Evolutionary conservation across 2,329 filamentous ascomycete species (phyloP).

Genomic region (Microdochium nivale): DNA sequence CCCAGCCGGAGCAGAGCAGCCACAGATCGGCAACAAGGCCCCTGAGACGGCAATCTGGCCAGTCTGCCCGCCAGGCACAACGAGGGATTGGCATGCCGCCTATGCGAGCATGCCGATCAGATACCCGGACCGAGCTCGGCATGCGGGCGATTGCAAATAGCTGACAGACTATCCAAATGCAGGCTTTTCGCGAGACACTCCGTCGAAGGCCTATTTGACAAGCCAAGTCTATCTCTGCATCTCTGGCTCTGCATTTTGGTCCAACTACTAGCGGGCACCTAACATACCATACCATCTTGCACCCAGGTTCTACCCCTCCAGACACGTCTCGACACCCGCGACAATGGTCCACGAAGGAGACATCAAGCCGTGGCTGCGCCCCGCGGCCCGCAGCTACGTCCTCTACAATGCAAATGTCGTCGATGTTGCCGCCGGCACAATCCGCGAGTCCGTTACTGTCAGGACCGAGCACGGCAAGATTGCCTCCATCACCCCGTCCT

Average conservation of each 20-base stretch:
- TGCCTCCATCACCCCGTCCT: conserved; percentile 3
- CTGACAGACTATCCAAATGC: no score
- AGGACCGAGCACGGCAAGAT: conserved; percentile 11
- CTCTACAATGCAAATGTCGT: conserved; percentile 14
- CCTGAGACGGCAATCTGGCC: neutral
- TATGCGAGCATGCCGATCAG: neutral
- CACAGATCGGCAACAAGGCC: neutral
- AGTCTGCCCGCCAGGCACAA: neutral
- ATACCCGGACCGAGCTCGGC: neutral
- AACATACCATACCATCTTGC: no score
- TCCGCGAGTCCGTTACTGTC: conserved; percentile 6
- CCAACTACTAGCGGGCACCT: no score
- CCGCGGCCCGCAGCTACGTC: conserved; percentile 8
- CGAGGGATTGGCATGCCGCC: no score
- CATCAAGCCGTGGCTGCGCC: conserved; percentile 16
- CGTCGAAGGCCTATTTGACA: no score
- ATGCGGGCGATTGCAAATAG: no score
- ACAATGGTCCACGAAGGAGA: conserved; percentile 12
- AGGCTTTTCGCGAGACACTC: no score
- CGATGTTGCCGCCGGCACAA: conserved; percentile 10
- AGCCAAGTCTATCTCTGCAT: no score
- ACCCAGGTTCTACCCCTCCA: no score
- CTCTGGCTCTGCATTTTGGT: no score
- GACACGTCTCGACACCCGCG: no score
- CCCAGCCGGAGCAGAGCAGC: no score